Conservation (phyloP, 2,329 filamentous ascomycete species). For the Ramularia endophylla region DNA sequence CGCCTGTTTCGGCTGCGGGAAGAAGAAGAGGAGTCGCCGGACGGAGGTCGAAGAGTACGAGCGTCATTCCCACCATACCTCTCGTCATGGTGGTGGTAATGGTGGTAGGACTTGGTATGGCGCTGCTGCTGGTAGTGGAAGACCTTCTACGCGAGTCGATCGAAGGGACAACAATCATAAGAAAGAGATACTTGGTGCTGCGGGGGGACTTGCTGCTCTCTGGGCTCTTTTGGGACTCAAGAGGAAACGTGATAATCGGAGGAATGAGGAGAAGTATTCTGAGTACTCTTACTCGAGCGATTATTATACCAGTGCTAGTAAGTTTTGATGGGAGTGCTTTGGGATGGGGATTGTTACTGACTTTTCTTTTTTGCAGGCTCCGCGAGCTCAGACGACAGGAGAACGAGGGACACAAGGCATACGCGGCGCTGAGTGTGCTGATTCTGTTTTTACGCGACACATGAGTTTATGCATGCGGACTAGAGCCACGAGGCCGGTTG, state of each 20-base stretch:
- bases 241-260: conserved; percentile 33
- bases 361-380: conserved; percentile 14
- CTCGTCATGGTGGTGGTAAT: conserved; percentile 38
- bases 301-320: conserved; percentile 44
- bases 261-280: conserved; percentile 34
- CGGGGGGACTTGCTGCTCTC: conserved; percentile 39
- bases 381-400: conserved; percentile 21
- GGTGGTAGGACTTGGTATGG: conserved; percentile 45
- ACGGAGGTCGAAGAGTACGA: conserved; percentile 57
- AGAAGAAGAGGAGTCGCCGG: conserved; percentile 40
- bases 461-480: neutral
- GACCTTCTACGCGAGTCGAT: conserved; percentile 27
- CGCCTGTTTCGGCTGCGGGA: conserved; percentile 56
- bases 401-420: conserved; percentile 15
- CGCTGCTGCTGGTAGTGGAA: conserved; percentile 25
- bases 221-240: conserved; percentile 43
- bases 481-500: neutral
- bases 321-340: conserved; percentile 30
- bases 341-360: conserved; percentile 6
- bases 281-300: conserved; percentile 39
- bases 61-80: conserved; percentile 55
- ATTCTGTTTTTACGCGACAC: conserved; percentile 2
- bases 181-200: conserved; percentile 33
- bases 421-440: conserved; percentile 13
- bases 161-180: conserved; percentile 29